These are phyloP conservation scores for Dunaliella primolecta DNA, from an alignment of 139 green algal species.

Conservation along the genomic window DNA sequence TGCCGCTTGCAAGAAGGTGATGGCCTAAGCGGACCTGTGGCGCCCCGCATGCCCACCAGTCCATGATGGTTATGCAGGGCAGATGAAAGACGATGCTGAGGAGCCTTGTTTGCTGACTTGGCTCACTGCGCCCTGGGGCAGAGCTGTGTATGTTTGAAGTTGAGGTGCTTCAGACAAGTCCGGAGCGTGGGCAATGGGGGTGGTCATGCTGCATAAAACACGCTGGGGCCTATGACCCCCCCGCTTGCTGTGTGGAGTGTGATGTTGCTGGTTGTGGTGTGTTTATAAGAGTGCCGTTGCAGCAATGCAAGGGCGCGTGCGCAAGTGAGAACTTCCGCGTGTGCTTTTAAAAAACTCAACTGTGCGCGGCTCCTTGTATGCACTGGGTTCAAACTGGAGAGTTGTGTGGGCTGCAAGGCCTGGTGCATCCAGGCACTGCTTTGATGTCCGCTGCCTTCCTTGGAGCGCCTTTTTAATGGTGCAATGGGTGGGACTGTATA, in stretches of 20 bases:
- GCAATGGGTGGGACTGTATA: too few species aligned
- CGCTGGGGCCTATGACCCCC: background rate
- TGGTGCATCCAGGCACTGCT: too few species aligned
- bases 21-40: background rate
- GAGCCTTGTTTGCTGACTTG: background rate
- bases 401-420: too few species aligned
- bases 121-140: background rate
- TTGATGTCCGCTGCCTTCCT: too few species aligned
- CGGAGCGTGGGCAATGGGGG: background rate
- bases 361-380: too few species aligned
- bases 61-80: background rate
- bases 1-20: slow-evolving; percentile 67
- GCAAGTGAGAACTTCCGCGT: too few species aligned
- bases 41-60: background rate
- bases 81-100: background rate
- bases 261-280: background rate
- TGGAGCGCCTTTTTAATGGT: too few species aligned
- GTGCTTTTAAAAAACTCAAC: too few species aligned
- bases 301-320: background rate
- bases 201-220: background rate
- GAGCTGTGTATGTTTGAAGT: background rate
- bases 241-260: background rate
- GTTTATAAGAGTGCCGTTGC: background rate
- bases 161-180: background rate
- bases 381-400: too few species aligned